phyloP scores from a whole-genome alignment of 768 basidiomycete species.

The Coprinopsis sp. region DNA sequence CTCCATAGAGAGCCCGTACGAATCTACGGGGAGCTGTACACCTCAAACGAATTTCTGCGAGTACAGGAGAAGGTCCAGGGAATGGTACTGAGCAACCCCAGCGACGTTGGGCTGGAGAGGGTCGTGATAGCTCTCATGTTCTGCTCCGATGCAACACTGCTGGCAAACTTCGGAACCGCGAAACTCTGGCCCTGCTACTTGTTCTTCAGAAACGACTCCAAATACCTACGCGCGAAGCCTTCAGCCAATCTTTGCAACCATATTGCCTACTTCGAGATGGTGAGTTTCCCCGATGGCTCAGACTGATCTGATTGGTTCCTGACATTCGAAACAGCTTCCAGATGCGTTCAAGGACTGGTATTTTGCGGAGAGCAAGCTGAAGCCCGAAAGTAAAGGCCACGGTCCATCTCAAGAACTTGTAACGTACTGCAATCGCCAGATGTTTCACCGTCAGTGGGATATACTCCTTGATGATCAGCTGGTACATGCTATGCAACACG shows the following conservation, averaged over 20 bases:
- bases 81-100: neutral
- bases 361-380: neutral
- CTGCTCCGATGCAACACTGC: slow-evolving; percentile 18
- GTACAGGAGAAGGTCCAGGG: neutral
- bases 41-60: neutral
- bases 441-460: neutral
- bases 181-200: slow-evolving; percentile 17
- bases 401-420: neutral
- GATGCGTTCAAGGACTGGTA: neutral
- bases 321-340: neutral
- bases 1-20: neutral
- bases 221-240: slow-evolving; percentile 13
- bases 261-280: slow-evolving; percentile 15
- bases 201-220: slow-evolving; percentile 17
- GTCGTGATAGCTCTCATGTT: slow-evolving; percentile 23
- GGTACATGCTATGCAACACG: neutral
- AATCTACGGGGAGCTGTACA: neutral
- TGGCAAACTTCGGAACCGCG: slow-evolving; percentile 13
- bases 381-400: neutral
- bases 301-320: neutral
- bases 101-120: slow-evolving; percentile 8
- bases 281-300: neutral
- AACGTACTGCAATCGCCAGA: neutral
- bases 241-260: slow-evolving; percentile 11
- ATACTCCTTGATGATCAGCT: neutral